Conservation (phyloP, 2,329 filamentous ascomycete species). For the Aspergillus caelatus region DNA sequence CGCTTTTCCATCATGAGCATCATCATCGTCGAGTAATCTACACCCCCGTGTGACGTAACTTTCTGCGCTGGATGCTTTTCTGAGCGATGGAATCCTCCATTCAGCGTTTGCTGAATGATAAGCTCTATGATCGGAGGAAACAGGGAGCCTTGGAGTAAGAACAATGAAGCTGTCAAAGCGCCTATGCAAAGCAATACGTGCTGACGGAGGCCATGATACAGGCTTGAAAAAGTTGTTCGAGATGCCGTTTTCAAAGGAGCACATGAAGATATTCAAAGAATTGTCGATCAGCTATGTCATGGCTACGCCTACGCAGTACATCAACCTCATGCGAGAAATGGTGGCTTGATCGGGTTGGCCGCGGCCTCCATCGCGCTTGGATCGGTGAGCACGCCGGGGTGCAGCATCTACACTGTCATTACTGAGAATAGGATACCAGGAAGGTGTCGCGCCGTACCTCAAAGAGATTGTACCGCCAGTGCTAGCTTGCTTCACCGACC, state of each 20-base stretch:
- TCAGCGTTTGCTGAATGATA: constrained; percentile 91
- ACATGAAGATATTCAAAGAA: constrained; percentile 77
- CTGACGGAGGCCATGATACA: constrained; percentile 41
- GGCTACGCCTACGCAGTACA: constrained; percentile 98
- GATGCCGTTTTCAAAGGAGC: constrained; percentile 78
- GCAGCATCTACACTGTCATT: background rate
- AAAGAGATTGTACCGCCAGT: constrained; percentile 95
- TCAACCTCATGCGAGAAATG: constrained; percentile 94
- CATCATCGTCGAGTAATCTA: background rate
- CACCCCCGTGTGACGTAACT: constrained; percentile 15
- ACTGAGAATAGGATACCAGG: constrained; percentile 28
- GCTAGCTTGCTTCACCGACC: constrained; percentile 94
- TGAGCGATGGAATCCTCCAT: constrained; percentile 80
- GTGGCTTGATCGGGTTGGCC: constrained; percentile 90
- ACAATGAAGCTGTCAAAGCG: constrained; percentile 7
- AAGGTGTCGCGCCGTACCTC: constrained; percentile 91
- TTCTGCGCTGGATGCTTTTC: constrained; percentile 21
- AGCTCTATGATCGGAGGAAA: constrained; percentile 98
- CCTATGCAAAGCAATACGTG: background rate
- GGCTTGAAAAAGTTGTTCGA: constrained; percentile 87
- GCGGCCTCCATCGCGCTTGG: constrained; percentile 95
- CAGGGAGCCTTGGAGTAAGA: constrained; percentile 92
- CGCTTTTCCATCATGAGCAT: constrained; percentile 4
- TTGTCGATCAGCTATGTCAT: constrained; percentile 94
- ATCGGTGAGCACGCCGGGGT: constrained; percentile 63